Percentiles rank a stretch among this genome's conserved stretches.
These are phyloP conservation scores for Azolla pinnata DNA, from an alignment of 75 land plant species.

Conservation along the genomic window DNA sequence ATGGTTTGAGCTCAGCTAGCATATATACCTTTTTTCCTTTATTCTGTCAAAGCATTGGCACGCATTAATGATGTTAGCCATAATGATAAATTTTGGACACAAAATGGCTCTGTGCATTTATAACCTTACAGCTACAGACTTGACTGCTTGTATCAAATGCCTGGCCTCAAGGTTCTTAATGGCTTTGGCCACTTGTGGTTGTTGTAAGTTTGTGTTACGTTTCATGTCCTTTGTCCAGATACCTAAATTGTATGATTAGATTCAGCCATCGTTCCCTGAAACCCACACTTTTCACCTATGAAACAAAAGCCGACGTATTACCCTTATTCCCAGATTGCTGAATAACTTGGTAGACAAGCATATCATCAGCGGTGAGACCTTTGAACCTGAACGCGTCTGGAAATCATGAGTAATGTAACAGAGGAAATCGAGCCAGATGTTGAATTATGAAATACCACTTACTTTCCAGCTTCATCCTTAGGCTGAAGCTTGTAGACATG, in stretches of 20 bases:
- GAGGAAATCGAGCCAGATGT: not conserved
- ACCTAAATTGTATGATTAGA: conserved; percentile 18
- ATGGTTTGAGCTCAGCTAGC: conserved; percentile 66
- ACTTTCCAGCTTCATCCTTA: conserved; percentile 22
- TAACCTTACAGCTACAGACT: conserved; percentile 19
- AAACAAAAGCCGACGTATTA: conserved; percentile 2
- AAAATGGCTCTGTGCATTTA: not conserved
- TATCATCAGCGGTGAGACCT: conserved; percentile 22
- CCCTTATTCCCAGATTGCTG: conserved; percentile 21
- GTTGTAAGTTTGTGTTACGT: conserved; percentile 23
- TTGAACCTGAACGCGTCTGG: conserved; percentile 17
- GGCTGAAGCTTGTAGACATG: conserved; percentile 18
- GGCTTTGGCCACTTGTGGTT: conserved; percentile 33
- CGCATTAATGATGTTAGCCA: not conserved
- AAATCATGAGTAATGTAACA: not conserved
- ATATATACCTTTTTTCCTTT: conserved; percentile 49
- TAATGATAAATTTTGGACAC: not conserved
- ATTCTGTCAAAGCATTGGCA: conserved; percentile 13
- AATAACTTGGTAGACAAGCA: conserved; percentile 31
- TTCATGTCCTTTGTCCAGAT: conserved; percentile 49
- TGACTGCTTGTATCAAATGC: conserved; percentile 47
- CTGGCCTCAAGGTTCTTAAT: conserved; percentile 43
- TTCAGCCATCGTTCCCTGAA: not conserved
- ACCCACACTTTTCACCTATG: not conserved
- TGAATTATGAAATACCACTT: conserved; percentile 1